phyloP scores from a whole-genome alignment of 164 flowering plant genomes.

The Magnolia kwangsiensis region DNA sequence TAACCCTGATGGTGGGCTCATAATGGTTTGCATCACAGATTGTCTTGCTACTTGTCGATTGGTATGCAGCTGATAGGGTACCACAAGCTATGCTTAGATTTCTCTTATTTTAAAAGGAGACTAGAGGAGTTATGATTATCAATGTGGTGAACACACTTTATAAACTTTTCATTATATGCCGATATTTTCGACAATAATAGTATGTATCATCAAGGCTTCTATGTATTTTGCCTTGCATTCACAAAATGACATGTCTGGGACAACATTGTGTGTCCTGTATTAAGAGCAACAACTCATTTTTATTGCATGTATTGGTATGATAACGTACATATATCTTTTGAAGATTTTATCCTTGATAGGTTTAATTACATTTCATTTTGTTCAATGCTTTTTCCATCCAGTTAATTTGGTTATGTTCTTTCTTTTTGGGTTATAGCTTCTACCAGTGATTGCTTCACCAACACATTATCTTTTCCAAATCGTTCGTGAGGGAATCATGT shows the following conservation, averaged over 20 bases:
- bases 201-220: too few relatives aligned
- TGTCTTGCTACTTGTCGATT: too few relatives aligned
- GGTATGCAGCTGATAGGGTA: too few relatives aligned
- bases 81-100: too few relatives aligned
- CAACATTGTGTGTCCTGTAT: not conserved
- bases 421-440: conserved; percentile 35
- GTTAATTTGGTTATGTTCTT: conserved; percentile 2
- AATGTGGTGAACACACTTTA: too few relatives aligned
- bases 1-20: too few relatives aligned
- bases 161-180: too few relatives aligned
- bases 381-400: not conserved
- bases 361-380: not conserved
- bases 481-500: conserved; percentile 85
- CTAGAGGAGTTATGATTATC: too few relatives aligned
- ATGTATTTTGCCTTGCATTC: not conserved
- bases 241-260: not conserved
- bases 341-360: not conserved
- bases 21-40: too few relatives aligned
- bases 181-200: too few relatives aligned
- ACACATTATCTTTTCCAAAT: conserved; percentile 95
- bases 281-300: not conserved
- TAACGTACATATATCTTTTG: not conserved
- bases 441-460: conserved; percentile 91
- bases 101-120: too few relatives aligned
- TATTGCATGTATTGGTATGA: not conserved